Percentiles rank a stretch among this genome's conserved stretches.
Conservation (phyloP, 495 filamentous ascomycete species). For the Tirmania nivea region DNA sequence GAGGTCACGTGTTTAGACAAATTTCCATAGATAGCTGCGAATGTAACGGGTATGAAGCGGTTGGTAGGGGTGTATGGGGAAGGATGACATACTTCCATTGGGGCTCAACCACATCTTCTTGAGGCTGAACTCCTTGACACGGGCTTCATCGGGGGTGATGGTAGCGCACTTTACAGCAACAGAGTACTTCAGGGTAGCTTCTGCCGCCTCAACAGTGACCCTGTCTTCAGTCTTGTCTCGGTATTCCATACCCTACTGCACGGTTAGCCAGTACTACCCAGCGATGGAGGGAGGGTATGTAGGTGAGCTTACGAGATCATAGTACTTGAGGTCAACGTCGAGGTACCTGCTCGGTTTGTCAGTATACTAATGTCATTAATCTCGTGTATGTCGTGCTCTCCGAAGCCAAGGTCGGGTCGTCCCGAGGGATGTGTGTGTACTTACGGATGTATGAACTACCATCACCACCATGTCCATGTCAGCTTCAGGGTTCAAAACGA, state of each 20-base stretch:
- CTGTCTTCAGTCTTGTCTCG: conserved; percentile 89
- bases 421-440: conserved; percentile 8
- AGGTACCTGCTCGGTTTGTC: conserved; percentile 37
- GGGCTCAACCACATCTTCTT: conserved; percentile 99
- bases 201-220: conserved; percentile 81
- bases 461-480: neutral
- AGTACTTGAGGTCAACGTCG: conserved; percentile 96
- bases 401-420: too few species aligned
- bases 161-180: conserved; percentile 98
- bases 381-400: too few species aligned
- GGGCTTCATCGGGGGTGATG: conserved; percentile 90
- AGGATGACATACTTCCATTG: conserved; percentile 43
- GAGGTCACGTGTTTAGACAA: neutral
- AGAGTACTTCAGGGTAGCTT: conserved; percentile 95
- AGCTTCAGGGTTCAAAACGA: conserved; percentile 1
- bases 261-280: neutral
- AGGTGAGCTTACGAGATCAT: conserved; percentile 44
- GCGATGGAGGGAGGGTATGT: neutral
- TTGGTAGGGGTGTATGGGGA: neutral
- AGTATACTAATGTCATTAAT: too few species aligned
- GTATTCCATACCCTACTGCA: conserved; percentile 54
- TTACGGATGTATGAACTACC: conserved; percentile 66
- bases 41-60: neutral
- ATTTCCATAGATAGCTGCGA: neutral
- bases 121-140: conserved; percentile 91